Percentiles rank a stretch among this genome's conserved stretches.
phyloP scores from a whole-genome alignment of 1,139 yeast genomes.

The Scheffersomyces segobiensis region DNA sequence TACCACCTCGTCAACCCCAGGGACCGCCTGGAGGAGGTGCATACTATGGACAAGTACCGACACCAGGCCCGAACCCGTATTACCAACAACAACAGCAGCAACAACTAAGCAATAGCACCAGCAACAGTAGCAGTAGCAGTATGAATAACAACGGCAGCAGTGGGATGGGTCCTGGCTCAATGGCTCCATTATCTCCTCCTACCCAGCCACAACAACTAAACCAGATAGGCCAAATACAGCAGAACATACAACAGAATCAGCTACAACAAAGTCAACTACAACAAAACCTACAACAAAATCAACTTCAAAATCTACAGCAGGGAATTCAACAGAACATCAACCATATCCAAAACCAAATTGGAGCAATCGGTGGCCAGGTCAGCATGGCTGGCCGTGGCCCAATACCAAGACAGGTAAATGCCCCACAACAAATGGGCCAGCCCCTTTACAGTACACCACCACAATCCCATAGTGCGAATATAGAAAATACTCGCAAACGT shows the following conservation, averaged over 20 bases:
- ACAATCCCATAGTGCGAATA: background rate
- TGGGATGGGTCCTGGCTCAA: background rate
- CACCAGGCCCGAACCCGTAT: background rate
- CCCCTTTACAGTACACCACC: background rate
- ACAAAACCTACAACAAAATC: background rate
- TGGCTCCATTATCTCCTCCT: background rate
- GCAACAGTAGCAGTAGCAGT: background rate
- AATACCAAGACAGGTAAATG: background rate
- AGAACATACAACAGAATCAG: background rate
- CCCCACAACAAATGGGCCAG: background rate
- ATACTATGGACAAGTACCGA: constrained; percentile 2
- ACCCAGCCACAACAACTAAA: background rate
- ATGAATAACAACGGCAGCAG: background rate
- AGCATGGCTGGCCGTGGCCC: background rate
- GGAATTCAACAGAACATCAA: background rate
- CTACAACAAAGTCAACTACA: background rate
- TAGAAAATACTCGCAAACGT: constrained; percentile 7
- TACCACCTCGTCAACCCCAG: constrained; percentile 1
- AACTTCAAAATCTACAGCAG: background rate
- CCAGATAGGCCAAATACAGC: background rate
- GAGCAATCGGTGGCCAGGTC: background rate
- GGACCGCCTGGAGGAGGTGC: constrained; percentile 1
- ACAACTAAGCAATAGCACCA: constrained; percentile 1
- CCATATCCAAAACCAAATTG: background rate
- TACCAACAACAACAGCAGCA: constrained; percentile 1